Base-by-base conservation (phyloP, 2,329 filamentous ascomycete species). In the Epichloe brachyelytri region DNA sequence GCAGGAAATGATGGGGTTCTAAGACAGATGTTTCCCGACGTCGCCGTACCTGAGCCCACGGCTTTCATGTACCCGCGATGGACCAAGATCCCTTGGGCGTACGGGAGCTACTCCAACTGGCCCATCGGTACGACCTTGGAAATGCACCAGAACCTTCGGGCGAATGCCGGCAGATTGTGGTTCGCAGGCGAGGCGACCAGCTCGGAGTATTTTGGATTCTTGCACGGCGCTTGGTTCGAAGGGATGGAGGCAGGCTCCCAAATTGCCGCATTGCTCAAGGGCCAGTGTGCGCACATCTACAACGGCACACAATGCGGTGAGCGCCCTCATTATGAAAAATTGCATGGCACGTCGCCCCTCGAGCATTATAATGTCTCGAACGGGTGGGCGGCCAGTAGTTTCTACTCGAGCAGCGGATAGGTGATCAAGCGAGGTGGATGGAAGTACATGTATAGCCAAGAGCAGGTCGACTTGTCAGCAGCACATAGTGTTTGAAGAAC, bases 101-200 rank as follows among this genome's bases (percentile, higher is more conserved):
- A 74, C 50, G 82, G 82, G 3, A 80, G 75, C 20, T 86, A 83
- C 64, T 81, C 78, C 38, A 85, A 85, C 61, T 86, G 82, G 83
- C 82, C 82, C 0, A 66, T 74, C 0, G 77, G 77, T 0, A 79
- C 79, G 43, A 81, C 77, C 0, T 67, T 86, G 0, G 77, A 84
- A 58, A 78, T 73, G 67, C 82, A 86, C 56, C 77, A 85, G 60
- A 85, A 86, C 56, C 68, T 86, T 11, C 75, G 82, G 1, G 79
- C 81, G n/a, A 84, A 83, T 53, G 64, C 82, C 0, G 73, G 72
- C 8, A 65, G 78, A 0, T 61, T 86, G 3, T 84, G 75, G 68
- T 86, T 83, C 54, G 80, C 82, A 0, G 82, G 82, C 0, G 82
- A 86, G 60, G 77, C 76, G 2, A 83, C 75, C 0, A 81, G 76